These are phyloP conservation scores for Phoenix dactylifera DNA, from an alignment of 176 grass and related monocot species.

Conservation along the genomic window DNA sequence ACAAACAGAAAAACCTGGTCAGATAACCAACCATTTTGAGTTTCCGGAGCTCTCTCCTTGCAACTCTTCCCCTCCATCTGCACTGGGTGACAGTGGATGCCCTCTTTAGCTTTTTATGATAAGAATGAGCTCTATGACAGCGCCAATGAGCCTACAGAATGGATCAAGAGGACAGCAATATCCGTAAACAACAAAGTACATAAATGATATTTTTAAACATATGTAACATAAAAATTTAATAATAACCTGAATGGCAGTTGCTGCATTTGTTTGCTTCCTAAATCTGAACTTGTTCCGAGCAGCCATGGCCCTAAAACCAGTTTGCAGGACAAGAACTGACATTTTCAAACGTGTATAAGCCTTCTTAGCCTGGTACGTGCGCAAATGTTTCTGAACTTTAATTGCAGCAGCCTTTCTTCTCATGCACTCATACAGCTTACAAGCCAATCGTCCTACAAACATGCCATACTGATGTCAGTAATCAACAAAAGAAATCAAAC, in stretches of 20 bases:
- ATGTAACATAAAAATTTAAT: slow-evolving; percentile 11
- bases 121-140: slow-evolving; percentile 59
- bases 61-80: slow-evolving; percentile 87
- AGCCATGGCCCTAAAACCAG: slow-evolving; percentile 72
- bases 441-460: slow-evolving; percentile 78
- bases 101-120: slow-evolving; percentile 63
- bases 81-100: slow-evolving; percentile 90
- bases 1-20: not conserved
- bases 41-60: slow-evolving; percentile 85
- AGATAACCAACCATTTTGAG: slow-evolving; percentile 82
- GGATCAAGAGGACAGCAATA: slow-evolving; percentile 13
- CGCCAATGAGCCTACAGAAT: slow-evolving; percentile 60
- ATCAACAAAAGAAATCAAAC: not conserved
- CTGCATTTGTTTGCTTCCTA: slow-evolving; percentile 63
- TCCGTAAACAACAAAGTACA: slow-evolving; percentile 5
- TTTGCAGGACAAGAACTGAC: slow-evolving; percentile 77
- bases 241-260: slow-evolving; percentile 65
- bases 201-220: too few species aligned
- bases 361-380: slow-evolving; percentile 66
- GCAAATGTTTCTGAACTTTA: slow-evolving; percentile 86
- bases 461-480: not conserved
- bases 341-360: slow-evolving; percentile 50
- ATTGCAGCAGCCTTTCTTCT: slow-evolving; percentile 67
- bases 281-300: slow-evolving; percentile 77
- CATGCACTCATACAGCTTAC: slow-evolving; percentile 65